Base-by-base conservation (phyloP, 108 stramenopile species). In the Skeletonema grethae region DNA sequence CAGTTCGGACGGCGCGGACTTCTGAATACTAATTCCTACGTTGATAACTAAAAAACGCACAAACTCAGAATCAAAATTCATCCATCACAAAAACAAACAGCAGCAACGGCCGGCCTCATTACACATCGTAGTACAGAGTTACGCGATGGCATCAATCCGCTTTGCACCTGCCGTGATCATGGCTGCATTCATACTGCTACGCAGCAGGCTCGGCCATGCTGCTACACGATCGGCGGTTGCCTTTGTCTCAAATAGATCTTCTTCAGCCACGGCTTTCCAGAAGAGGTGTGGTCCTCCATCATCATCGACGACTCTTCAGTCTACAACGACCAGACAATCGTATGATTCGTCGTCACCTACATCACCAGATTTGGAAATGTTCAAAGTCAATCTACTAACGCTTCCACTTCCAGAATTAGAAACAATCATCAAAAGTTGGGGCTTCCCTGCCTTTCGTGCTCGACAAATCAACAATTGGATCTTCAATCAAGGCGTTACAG, bases 401-500 rank as follows among this genome's bases (percentile, higher is more conserved):
- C 76, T 88, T 18, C 79, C 83, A 7, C 68, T 80, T 15, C 55
- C 69, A 18, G 91, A 92, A 75, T 71, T 92, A 11, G 82, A 88
- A 67, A 57, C 65, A 60, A 61, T 90, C 18, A 57, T 92, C 5
- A 63, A 67, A 71, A 85, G 77, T 5, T 89, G 87, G 87, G 65
- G 62, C n/a, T 74, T 85, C 63, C 96, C 95, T 20, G 83, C 90
- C 65, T 98, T 86, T 73, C 86, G 96, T 7, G 94, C 95, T 45
- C 69, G 84, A 67, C 98, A 98, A 86, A 83, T 98, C 25, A 79
- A 82, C 46, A 75, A 89, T 56, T 95, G 93, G 92, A 76, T 97
- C 57, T 92, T 84, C 55, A 67, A 77, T 22, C 84, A 92, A 39
- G 97, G 97, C 4, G 81, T 91, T 45, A 82, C 63, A 5, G 72